These are phyloP conservation scores for Biscutella auriculata DNA, from an alignment of 441 rosid species.

Conservation along the genomic window DNA sequence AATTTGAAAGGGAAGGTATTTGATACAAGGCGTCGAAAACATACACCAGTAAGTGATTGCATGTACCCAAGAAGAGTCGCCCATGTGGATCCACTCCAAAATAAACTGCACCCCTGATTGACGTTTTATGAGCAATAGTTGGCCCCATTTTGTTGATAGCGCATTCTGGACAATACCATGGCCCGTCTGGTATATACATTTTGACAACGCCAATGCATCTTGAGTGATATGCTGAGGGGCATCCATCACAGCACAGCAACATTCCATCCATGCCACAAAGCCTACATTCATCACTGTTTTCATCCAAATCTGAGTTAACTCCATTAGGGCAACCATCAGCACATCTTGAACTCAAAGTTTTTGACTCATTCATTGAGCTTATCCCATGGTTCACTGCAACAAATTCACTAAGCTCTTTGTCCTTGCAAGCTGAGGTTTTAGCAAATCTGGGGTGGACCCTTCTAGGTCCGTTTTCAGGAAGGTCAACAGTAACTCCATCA, in stretches of 20 bases:
- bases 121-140: slow-evolving; percentile 35
- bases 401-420: slow-evolving; percentile 41
- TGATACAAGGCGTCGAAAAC: slow-evolving; percentile 27
- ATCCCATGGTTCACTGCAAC: no score
- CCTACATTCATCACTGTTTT: slow-evolving; percentile 76
- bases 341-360: slow-evolving; percentile 27
- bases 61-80: slow-evolving; percentile 75
- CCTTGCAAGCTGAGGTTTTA: slow-evolving; percentile 65
- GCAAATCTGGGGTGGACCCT: slow-evolving; percentile 67
- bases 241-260: slow-evolving; percentile 84
- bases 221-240: slow-evolving; percentile 79
- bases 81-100: slow-evolving; percentile 65
- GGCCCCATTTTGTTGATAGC: slow-evolving; percentile 44
- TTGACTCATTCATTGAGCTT: slow-evolving; percentile 30
- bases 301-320: slow-evolving; percentile 44
- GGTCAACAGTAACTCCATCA: slow-evolving; percentile 36
- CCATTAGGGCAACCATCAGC: slow-evolving; percentile 25
- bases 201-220: slow-evolving; percentile 77
- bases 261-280: slow-evolving; percentile 89
- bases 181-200: slow-evolving; percentile 60
- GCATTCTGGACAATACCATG: slow-evolving; percentile 88
- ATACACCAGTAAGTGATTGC: slow-evolving; percentile 84
- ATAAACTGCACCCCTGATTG: slow-evolving; percentile 63
- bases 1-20: background rate
- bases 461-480: slow-evolving; percentile 49